phyloP scores from a whole-genome alignment of 192 early-diverging fungal species.

The Coemansia interrupta region DNA sequence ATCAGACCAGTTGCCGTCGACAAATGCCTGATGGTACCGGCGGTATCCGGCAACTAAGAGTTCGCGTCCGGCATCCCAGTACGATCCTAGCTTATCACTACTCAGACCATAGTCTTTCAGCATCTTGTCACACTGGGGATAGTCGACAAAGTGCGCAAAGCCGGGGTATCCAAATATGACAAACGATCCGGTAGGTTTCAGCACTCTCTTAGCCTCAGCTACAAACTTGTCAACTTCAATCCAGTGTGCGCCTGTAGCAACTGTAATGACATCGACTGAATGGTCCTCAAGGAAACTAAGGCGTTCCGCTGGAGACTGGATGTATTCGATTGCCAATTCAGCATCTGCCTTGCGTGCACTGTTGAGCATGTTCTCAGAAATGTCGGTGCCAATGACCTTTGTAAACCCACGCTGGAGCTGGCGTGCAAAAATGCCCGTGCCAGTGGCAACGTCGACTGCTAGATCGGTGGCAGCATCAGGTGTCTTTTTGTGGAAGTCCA shows the following conservation, averaged over 20 bases:
- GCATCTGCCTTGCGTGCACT: slow-evolving; percentile 24
- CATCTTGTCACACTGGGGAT: slow-evolving; percentile 43
- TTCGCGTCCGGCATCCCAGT: slow-evolving; percentile 34
- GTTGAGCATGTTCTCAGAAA: slow-evolving; percentile 40
- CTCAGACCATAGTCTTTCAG: slow-evolving; percentile 25
- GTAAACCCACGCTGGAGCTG: slow-evolving; percentile 25
- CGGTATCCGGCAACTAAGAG: slow-evolving; percentile 27
- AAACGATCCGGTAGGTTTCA: slow-evolving; percentile 39
- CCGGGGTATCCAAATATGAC: slow-evolving; percentile 49
- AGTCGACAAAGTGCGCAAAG: slow-evolving; percentile 28
- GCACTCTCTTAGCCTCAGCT: slow-evolving; percentile 35
- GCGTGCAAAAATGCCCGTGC: slow-evolving; percentile 49
- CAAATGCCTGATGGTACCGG: slow-evolving; percentile 23
- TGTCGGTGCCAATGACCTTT: slow-evolving; percentile 41
- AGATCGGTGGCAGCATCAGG: slow-evolving; percentile 27
- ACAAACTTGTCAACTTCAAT: slow-evolving; percentile 34
- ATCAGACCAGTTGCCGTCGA: slow-evolving; percentile 8
- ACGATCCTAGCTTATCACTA: slow-evolving; percentile 9
- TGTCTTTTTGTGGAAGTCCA: slow-evolving; percentile 27
- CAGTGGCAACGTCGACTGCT: slow-evolving; percentile 49
- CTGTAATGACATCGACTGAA: slow-evolving; percentile 44
- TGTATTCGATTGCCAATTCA: slow-evolving; percentile 16
- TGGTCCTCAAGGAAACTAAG: slow-evolving; percentile 16
- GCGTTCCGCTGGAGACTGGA: slow-evolving; percentile 28
- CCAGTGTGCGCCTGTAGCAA: slow-evolving; percentile 45